These are phyloP conservation scores for Hanseniaspora occidentalis DNA, from an alignment of 805 yeast genomes.

Conservation along the genomic window DNA sequence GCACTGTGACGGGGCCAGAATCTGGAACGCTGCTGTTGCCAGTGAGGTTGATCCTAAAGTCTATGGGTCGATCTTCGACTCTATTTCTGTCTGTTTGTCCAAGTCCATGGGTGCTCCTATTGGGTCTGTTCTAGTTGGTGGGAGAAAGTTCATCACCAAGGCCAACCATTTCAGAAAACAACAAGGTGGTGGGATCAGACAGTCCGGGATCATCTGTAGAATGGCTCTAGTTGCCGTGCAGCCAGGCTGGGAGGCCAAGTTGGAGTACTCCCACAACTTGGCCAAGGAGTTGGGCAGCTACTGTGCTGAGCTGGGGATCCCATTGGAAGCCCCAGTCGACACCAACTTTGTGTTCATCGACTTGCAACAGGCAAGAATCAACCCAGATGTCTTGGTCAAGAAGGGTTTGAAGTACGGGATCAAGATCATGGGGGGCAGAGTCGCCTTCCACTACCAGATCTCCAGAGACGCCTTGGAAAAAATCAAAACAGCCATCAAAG, in stretches of 20 bases:
- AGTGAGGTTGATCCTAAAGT: constrained; percentile 44
- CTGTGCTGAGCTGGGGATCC: constrained; percentile 40
- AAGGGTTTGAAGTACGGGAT: constrained; percentile 47
- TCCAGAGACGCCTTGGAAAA: constrained; percentile 41
- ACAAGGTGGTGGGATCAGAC: constrained; percentile 89
- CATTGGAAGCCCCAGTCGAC: constrained; percentile 61
- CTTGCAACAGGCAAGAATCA: constrained; percentile 37
- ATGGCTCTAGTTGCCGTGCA: constrained; percentile 77
- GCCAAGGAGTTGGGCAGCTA: constrained; percentile 41
- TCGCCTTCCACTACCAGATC: constrained; percentile 71
- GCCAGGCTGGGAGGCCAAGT: constrained; percentile 48
- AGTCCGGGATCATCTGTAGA: constrained; percentile 65
- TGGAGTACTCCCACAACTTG: constrained; percentile 34
- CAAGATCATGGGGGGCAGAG: constrained; percentile 56
- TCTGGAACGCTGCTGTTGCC: constrained; percentile 80
- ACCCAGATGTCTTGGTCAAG: constrained; percentile 40
- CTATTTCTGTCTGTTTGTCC: constrained; percentile 81
- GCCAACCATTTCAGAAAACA: constrained; percentile 85
- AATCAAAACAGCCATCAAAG: constrained; percentile 44
- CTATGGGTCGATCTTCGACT: constrained; percentile 68
- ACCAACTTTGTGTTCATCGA: constrained; percentile 79
- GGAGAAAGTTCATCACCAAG: constrained; percentile 40
- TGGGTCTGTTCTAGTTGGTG: constrained; percentile 78
- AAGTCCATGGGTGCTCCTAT: constrained; percentile 90
- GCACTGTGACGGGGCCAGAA: constrained; percentile 92